Conservation (phyloP, 768 basidiomycete species). For the Naganishia vaughanmartiniae region DNA sequence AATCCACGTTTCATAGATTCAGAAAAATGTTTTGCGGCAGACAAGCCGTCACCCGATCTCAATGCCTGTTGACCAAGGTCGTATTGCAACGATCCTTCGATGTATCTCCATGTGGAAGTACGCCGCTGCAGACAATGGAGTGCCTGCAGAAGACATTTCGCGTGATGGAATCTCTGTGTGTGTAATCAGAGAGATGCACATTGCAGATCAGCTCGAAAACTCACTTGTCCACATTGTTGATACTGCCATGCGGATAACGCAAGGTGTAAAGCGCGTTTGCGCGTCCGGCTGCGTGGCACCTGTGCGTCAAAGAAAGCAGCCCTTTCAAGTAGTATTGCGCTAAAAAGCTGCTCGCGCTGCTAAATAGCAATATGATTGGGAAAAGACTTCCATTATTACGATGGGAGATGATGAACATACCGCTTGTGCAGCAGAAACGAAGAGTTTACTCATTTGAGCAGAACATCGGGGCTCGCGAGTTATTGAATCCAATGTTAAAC, state of each 20-base stretch:
- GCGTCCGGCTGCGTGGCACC: slow-evolving; percentile 32
- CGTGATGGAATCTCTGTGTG: slow-evolving; percentile 52
- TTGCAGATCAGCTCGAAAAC: slow-evolving; percentile 24
- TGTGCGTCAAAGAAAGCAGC: slow-evolving; percentile 51
- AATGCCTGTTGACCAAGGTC: slow-evolving; percentile 73
- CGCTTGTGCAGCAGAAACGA: slow-evolving; percentile 37
- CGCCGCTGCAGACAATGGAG: slow-evolving; percentile 46
- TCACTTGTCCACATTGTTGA: slow-evolving; percentile 54
- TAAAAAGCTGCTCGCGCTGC: slow-evolving; percentile 52
- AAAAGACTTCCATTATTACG: too few relatives aligned
- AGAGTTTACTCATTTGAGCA: slow-evolving; percentile 36
- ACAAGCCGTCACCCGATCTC: slow-evolving; percentile 77
- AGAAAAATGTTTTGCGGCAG: slow-evolving; percentile 75
- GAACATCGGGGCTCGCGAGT: background rate
- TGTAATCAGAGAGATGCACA: background rate
- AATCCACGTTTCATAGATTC: slow-evolving; percentile 59
- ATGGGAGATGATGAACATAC: background rate
- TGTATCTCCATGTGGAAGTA: slow-evolving; percentile 44
- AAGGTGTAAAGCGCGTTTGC: slow-evolving; percentile 51
- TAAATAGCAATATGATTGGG: background rate
- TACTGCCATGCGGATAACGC: slow-evolving; percentile 53
- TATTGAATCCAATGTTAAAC: background rate
- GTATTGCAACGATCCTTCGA: slow-evolving; percentile 52
- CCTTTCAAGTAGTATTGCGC: slow-evolving; percentile 55
- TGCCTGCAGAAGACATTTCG: slow-evolving; percentile 52